phyloP scores from a whole-genome alignment of 495 filamentous ascomycete species.

The Tuber indicum region DNA sequence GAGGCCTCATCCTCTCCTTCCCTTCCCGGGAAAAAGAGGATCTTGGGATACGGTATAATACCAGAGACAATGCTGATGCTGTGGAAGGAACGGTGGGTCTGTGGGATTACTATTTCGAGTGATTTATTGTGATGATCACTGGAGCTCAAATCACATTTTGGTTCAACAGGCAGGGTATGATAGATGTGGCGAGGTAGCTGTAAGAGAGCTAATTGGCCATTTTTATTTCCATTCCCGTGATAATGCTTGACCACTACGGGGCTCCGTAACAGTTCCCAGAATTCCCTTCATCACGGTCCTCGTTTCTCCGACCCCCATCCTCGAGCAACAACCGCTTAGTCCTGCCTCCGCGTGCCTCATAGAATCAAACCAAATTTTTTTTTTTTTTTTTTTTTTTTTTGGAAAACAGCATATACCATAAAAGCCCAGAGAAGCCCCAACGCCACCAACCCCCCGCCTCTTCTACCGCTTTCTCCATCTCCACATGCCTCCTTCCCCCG shows the following conservation, averaged over 20 bases:
- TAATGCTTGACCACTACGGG: not conserved
- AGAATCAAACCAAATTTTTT: not conserved
- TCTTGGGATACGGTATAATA: not conserved
- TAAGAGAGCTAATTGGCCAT: not conserved
- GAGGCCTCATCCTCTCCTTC: not conserved
- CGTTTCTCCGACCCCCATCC: not conserved
- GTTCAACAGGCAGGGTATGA: not conserved
- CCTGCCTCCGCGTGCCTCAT: not conserved
- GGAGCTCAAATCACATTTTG: not conserved
- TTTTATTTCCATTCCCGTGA: not conserved
- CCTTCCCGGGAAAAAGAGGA: not conserved
- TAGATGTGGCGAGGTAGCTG: not conserved
- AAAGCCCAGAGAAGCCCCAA: constrained; percentile 2
- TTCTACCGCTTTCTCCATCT: not conserved
- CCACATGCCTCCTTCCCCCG: not conserved
- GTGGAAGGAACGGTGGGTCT: not conserved
- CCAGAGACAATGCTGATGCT: not conserved
- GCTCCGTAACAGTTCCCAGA: not conserved
- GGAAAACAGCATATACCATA: not conserved
- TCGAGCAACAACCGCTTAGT: not conserved
- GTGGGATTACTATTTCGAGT: not conserved
- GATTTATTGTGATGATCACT: not conserved
- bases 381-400: too few species aligned
- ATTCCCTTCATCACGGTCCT: not conserved
- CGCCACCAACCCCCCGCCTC: not conserved